Conservation (phyloP, 441 rosid genomes). For the Sinapis alba region DNA sequence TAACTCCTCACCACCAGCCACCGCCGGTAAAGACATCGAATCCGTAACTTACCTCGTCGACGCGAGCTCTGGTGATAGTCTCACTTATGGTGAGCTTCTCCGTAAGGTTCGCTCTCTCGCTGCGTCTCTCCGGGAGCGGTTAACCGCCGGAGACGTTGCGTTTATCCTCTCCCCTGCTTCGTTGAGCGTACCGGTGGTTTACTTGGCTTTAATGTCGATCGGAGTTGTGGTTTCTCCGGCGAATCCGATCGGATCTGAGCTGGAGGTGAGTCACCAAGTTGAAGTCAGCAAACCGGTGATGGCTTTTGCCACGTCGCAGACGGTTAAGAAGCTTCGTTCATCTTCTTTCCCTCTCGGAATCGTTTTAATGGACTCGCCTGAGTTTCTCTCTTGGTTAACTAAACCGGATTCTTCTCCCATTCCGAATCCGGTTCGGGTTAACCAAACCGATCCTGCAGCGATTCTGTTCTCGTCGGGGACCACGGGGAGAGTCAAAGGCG, state of each 20-base stretch:
- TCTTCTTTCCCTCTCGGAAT: slow-evolving; percentile 52
- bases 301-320: slow-evolving; percentile 71
- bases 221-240: slow-evolving; percentile 76
- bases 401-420: slow-evolving; percentile 16
- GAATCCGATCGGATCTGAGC: slow-evolving; percentile 67
- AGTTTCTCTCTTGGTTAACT: slow-evolving; percentile 54
- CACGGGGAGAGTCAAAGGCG: slow-evolving; percentile 80
- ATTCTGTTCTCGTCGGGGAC: slow-evolving; percentile 88
- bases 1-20: slow-evolving; percentile 35
- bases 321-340: slow-evolving; percentile 51
- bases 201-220: slow-evolving; percentile 72
- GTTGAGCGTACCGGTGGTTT: slow-evolving; percentile 62
- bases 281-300: slow-evolving; percentile 62
- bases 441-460: slow-evolving; percentile 73
- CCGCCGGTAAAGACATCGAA: slow-evolving; percentile 35
- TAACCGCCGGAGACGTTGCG: slow-evolving; percentile 63
- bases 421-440: slow-evolving; percentile 30
- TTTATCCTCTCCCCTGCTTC: slow-evolving; percentile 70
- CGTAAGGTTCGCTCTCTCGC: slow-evolving; percentile 51
- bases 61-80: slow-evolving; percentile 47
- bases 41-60: slow-evolving; percentile 46
- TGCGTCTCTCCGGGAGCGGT: slow-evolving; percentile 40
- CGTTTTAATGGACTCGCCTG: slow-evolving; percentile 75
- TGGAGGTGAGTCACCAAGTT: slow-evolving; percentile 66
- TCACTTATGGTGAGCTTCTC: slow-evolving; percentile 57